These are phyloP conservation scores for Suillus americanus DNA, from an alignment of 768 basidiomycete genomes.

Conservation along the genomic window DNA sequence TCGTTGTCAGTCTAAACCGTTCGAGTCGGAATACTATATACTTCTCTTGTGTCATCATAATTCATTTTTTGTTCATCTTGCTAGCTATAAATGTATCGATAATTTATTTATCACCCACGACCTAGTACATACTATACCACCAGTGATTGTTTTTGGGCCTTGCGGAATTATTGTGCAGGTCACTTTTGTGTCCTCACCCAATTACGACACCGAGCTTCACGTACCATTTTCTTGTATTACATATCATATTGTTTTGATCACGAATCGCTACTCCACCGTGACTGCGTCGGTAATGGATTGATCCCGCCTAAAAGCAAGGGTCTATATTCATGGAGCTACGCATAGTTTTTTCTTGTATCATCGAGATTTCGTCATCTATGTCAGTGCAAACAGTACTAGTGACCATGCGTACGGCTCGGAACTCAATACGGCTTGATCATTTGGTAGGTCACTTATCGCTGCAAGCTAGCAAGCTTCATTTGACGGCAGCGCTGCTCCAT, in stretches of 20 bases:
- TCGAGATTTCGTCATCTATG: neutral
- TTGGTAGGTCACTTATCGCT: neutral
- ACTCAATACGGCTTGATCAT: neutral
- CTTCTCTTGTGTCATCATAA: slow-evolving; percentile 4
- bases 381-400: neutral
- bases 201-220: neutral
- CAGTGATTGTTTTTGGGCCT: neutral
- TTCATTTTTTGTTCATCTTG: neutral
- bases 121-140: slow-evolving; percentile 3
- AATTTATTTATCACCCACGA: neutral
- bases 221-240: slow-evolving; percentile 4
- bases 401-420: neutral
- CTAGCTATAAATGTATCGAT: neutral
- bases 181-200: neutral
- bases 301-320: neutral
- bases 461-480: no score
- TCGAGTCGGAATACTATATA: slow-evolving; percentile 19
- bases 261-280: neutral
- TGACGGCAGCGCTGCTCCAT: no score
- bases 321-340: neutral
- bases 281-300: neutral
- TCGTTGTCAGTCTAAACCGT: neutral
- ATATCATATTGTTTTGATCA: neutral
- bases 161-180: neutral
- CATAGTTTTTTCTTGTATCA: neutral